Evolutionary conservation across 345 rosid genomes (phyloP), one percentile per base, ranked within the genome.

Genomic region (Psidium guajava): DNA sequence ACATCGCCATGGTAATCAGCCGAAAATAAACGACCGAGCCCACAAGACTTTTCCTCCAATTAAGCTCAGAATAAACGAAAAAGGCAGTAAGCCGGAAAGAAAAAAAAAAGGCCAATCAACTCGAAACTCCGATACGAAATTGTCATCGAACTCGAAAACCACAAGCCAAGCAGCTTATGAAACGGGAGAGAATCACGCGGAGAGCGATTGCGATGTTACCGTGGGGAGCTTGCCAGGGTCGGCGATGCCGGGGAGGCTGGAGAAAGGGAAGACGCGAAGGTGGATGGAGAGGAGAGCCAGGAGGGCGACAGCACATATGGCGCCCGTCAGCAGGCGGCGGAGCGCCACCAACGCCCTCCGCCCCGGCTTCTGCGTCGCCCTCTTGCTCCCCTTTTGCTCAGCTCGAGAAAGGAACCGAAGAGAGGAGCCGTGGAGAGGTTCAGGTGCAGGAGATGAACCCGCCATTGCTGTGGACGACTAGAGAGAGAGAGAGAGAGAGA

Each of bases 251-350:
- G 92, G 87, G 85, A 92, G 86, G 82, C 58, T 88, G 32, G 90
- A 85, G 47, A 90, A 88, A 92, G 95, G 93, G 87, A 94, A 88
- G 49, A 92, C 88, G 87, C 89, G 93, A 25, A 91, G 85, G 92
- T 94, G 93, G 13, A 93, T 89, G 21, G 93, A 90, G 84, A 93
- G 87, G 44, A 92, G 85, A 24, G 93, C 92, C 61, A 89, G 52
- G 51, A 93, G 85, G 4, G 95, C 89, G 58, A 95, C 89, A 44
- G 84, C 86, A 85, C 95, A 91, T 44, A 93, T 90, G 89, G 95
- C 95, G 86, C 89, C 94, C 42, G 91, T 94, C 86, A 96, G 88
- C 86, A 90, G 18, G 86, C 86, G 90, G 87, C 95, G 91, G 83
- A 92, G 85, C 80, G 83, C 54, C 83, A 85, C 90, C 91, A 84